A percentile compares a stretch with the other conserved stretches of the same genome.
Evolutionary conservation across 495 filamentous ascomycete species (phyloP).

Genomic region (Cenococcum geophilum): DNA sequence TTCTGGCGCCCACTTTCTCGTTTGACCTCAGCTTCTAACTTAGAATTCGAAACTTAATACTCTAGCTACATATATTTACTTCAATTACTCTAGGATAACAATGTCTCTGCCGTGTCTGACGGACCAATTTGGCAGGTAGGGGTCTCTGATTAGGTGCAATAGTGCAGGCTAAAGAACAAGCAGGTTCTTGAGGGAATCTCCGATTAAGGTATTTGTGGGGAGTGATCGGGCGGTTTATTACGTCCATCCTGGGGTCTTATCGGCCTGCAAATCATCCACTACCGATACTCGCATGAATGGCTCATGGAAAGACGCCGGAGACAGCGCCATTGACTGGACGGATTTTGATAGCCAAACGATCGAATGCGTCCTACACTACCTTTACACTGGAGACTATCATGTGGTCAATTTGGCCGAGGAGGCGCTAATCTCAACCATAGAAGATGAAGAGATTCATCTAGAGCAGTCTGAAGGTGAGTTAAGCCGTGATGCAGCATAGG

Average conservation of each 20-base stretch:
- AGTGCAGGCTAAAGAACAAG: neutral
- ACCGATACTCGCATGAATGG: neutral
- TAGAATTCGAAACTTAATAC: neutral
- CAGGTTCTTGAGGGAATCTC: neutral
- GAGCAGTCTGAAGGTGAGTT: neutral
- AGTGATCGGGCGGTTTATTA: neutral
- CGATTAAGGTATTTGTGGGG: neutral
- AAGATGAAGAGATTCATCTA: neutral
- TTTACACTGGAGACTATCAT: neutral
- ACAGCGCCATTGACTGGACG: neutral
- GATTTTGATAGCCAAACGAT: neutral
- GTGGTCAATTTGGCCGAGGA: neutral
- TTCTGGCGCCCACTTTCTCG: neutral
- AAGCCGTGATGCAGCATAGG: neutral
- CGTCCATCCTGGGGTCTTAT: neutral
- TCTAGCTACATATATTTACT: neutral
- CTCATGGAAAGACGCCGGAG: neutral
- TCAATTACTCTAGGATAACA: neutral
- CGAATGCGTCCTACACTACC: neutral
- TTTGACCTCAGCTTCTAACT: neutral
- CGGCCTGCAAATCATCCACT: neutral
- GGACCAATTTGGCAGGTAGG: neutral
- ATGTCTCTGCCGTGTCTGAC: neutral
- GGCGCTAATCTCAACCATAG: neutral
- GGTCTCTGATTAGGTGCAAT: neutral